A percentile compares a stretch with the other conserved stretches of the same genome.
These are phyloP conservation scores for Eurotiales sp. DNA, from an alignment of 2,329 filamentous ascomycete species.

Conservation along the genomic window DNA sequence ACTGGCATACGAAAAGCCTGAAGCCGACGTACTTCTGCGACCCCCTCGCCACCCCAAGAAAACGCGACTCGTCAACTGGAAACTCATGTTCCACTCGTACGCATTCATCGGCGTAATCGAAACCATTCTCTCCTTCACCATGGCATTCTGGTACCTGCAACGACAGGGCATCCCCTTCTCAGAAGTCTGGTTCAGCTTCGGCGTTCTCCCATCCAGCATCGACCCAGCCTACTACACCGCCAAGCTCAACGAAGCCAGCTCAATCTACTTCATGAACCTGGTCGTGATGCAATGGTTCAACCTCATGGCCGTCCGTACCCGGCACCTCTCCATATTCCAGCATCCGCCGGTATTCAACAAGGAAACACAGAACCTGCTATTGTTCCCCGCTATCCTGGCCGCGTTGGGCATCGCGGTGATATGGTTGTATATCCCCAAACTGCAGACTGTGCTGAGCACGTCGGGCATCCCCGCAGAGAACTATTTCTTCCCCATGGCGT, in stretches of 20 bases:
- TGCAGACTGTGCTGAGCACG: conserved; percentile 61
- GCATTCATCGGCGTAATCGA: conserved; percentile 64
- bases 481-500: conserved; percentile 72
- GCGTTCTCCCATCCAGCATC: conserved; percentile 48
- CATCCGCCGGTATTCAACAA: conserved; percentile 66
- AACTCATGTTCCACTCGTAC: conserved; percentile 69
- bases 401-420: conserved; percentile 66
- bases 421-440: conserved; percentile 60
- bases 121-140: conserved; percentile 57
- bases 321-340: conserved; percentile 64
- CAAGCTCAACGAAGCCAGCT: conserved; percentile 62
- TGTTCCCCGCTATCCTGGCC: conserved; percentile 69
- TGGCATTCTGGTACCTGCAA: conserved; percentile 63
- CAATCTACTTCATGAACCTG: conserved; percentile 76
- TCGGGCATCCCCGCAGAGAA: conserved; percentile 64
- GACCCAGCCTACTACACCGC: conserved; percentile 53
- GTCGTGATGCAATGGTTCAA: conserved; percentile 82
- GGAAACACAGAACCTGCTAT: conserved; percentile 61
- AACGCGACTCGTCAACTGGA: conserved; percentile 69
- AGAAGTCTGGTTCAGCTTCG: conserved; percentile 65
- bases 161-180: conserved; percentile 60
- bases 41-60: conserved; percentile 65
- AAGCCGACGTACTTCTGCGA: conserved; percentile 68
- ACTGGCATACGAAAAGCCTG: conserved; percentile 71
- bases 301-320: conserved; percentile 64